A percentile compares a stretch with the other conserved stretches of the same genome.
Evolutionary conservation across 805 yeast genomes (phyloP).

Genomic region (Komagataella populi): DNA sequence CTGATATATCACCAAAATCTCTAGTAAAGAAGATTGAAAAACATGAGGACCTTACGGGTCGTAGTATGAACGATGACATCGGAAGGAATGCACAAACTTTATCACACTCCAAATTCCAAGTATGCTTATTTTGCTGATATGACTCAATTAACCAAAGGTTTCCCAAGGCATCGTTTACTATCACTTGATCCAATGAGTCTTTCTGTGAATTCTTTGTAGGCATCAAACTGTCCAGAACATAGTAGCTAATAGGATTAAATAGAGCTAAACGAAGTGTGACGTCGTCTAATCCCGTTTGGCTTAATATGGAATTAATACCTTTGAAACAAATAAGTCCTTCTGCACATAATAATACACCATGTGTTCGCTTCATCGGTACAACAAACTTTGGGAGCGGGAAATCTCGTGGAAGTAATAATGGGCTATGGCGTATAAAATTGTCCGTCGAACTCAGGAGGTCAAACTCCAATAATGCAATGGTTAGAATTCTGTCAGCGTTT

Average conservation of each 20-base stretch:
- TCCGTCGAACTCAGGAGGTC: background rate
- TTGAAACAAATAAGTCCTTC: background rate
- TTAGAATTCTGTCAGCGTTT: background rate
- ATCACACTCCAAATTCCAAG: background rate
- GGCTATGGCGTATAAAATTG: background rate
- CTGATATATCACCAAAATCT: background rate
- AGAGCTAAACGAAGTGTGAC: background rate
- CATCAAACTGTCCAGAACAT: background rate
- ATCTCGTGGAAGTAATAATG: background rate
- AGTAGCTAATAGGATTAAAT: background rate
- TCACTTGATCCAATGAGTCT: background rate
- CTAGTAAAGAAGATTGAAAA: background rate
- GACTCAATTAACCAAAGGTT: background rate
- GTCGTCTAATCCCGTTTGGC: background rate
- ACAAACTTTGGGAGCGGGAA: background rate
- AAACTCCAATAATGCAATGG: background rate
- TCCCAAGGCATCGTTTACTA: background rate
- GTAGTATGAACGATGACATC: background rate
- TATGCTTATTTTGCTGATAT: background rate
- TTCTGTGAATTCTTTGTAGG: background rate
- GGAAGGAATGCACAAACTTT: background rate
- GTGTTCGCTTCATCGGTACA: background rate
- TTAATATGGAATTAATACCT: background rate
- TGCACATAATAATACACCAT: background rate
- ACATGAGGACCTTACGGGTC: background rate